phyloP scores from a whole-genome alignment of 441 rosid species.

The Pelargonium fulgidum region DNA sequence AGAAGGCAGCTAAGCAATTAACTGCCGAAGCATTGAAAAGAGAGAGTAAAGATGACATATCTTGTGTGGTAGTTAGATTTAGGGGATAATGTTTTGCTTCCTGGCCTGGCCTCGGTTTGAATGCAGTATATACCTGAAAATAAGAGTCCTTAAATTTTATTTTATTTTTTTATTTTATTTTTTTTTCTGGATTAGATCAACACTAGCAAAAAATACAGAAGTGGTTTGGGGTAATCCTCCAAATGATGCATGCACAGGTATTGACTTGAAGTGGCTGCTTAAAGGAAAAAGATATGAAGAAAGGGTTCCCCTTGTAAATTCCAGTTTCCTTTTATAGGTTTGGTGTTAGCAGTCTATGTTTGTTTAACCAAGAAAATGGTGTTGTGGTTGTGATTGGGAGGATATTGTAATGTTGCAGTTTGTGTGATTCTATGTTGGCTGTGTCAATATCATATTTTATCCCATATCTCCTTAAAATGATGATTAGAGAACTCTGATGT shows the following conservation, averaged over 20 bases:
- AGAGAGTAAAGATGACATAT: conserved; percentile 84
- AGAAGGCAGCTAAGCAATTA: conserved; percentile 80
- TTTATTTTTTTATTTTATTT: conserved; percentile 11
- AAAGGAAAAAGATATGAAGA: conserved; percentile 10
- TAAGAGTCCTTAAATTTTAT: conserved; percentile 22
- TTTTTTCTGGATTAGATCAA: conserved; percentile 23
- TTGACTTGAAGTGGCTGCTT: conserved; percentile 15
- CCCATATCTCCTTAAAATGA: background rate
- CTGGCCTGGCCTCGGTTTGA: background rate
- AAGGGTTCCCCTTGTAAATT: conserved; percentile 24
- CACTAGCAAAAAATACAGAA: conserved; percentile 10
- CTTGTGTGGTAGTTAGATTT: conserved; percentile 75
- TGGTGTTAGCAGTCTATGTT: conserved; percentile 38
- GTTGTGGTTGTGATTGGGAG: conserved; percentile 15
- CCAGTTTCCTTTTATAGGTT: conserved; percentile 23
- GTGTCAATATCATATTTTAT: no score
- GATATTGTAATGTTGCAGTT: conserved; percentile 11
- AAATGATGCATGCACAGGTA: conserved; percentile 13
- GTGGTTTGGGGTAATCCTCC: conserved; percentile 14
- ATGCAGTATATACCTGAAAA: conserved; percentile 25
- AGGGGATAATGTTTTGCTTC: conserved; percentile 34
- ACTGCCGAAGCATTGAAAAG: conserved; percentile 68
- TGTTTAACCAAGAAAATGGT: conserved; percentile 23
- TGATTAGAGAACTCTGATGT: no score
- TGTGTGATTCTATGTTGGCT: background rate